Base-by-base conservation (phyloP, 306 rosid genomes). In the Ziziphus jujuba region DNA sequence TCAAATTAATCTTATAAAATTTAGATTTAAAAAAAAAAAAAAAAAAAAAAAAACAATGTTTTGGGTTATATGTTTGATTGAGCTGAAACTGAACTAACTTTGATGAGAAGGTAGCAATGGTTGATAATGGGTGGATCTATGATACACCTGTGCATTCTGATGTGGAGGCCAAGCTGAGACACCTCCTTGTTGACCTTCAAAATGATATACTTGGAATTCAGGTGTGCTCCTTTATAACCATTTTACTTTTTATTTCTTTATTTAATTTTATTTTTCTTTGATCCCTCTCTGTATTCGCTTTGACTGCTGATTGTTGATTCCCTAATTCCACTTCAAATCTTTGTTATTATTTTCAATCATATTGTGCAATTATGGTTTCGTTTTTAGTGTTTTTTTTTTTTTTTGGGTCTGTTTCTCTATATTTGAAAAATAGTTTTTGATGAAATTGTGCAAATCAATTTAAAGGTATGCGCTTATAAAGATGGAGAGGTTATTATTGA, bases 401-500 rank as follows among this genome's bases (percentile, higher is more conserved):
- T 34, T 9, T 57, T 23, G 49, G 11, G n/a, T 56, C 50, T 28
- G 33, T 49, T 31, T 66, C 28, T 49, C 60, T n/a, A n/a, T n/a
- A n/a, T n/a, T n/a, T n/a, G n/a, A n/a, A n/a, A n/a, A 31, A 38
- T 60, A 48, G 11, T 34, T 76, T 45, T 16, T 67, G 65, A 69
- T 66, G 13, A 10, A 22, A 22, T 65, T 74, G 22, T 76, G 38
- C 54, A 47, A 69, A 56, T 56, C 65, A n/a, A 58, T 60, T n/a
- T 56, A 17, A 77, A 95, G 99, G 96, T 95, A 65, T 90, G 99
- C 53, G 99, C 97, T 72, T 95, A 91, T 85, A 95, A 95, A 81
- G 99, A 95, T 78, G 97, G 97, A 68, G 78, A 88, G 75, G 97
- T 95, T 72, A 85, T 95, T 64, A 85, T 95, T 74, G 99, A 95